Evolutionary conservation across 2,329 filamentous ascomycete genomes (phyloP).

Genomic region (Colletotrichum chlorophyti): DNA sequence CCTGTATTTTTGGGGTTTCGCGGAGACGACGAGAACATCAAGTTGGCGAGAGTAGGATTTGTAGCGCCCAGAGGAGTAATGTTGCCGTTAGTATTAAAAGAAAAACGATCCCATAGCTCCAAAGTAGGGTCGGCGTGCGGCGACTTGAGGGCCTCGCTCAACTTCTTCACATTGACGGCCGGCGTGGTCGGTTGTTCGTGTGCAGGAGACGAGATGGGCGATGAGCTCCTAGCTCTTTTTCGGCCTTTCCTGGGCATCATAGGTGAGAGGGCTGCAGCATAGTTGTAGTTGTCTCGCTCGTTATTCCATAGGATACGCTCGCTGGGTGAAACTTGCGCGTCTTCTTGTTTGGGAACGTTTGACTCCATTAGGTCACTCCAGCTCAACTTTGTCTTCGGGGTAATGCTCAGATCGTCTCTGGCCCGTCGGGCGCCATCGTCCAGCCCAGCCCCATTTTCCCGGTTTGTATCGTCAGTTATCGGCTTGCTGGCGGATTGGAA

Average conservation of each 20-base stretch:
- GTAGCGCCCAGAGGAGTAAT: slow-evolving; percentile 50
- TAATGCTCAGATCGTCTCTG: slow-evolving; percentile 23
- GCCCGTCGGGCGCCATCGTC: not conserved
- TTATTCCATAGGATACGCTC: slow-evolving; percentile 69
- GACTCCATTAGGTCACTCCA: slow-evolving; percentile 66
- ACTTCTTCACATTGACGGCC: slow-evolving; percentile 63
- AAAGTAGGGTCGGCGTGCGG: slow-evolving; percentile 75
- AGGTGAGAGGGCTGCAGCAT: slow-evolving; percentile 51
- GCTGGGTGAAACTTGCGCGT: slow-evolving; percentile 60
- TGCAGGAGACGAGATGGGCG: slow-evolving; percentile 73
- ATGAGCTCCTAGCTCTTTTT: slow-evolving; percentile 78
- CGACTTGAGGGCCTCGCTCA: slow-evolving; percentile 67
- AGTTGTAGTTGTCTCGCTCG: slow-evolving; percentile 53
- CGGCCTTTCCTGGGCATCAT: slow-evolving; percentile 58
- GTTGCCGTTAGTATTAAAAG: slow-evolving; percentile 54
- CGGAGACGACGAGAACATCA: slow-evolving; percentile 76
- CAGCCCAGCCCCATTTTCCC: slow-evolving; percentile 31
- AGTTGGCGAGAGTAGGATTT: slow-evolving; percentile 66
- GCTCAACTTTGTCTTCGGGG: slow-evolving; percentile 43
- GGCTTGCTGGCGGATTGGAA: slow-evolving; percentile 50
- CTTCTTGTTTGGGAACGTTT: slow-evolving; percentile 48
- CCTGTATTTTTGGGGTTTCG: slow-evolving; percentile 57
- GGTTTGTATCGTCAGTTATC: slow-evolving; percentile 31
- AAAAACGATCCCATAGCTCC: slow-evolving; percentile 80
- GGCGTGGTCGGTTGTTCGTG: slow-evolving; percentile 50